Conservation (phyloP, 768 basidiomycete species). For the Xerocomellus amylosporus region DNA sequence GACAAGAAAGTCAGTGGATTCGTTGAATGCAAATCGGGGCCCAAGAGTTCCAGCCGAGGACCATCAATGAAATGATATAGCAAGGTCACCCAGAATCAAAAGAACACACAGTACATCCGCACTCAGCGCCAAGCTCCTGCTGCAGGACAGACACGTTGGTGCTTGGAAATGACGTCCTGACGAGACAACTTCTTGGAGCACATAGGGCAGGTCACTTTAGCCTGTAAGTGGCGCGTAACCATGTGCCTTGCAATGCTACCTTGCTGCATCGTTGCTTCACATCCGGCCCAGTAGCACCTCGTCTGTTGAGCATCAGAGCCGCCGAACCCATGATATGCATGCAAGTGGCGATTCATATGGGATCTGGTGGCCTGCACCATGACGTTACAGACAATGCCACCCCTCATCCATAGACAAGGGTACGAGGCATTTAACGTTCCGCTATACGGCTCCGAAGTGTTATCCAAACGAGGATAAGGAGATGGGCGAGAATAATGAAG, state of each 20-base stretch:
- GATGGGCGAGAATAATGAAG: background rate
- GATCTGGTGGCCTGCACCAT: conserved; percentile 24
- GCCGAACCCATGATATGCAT: conserved; percentile 20
- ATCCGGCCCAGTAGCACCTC: conserved; percentile 21
- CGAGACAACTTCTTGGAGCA: conserved; percentile 30
- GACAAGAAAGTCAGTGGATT: background rate
- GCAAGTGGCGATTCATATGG: conserved; percentile 27
- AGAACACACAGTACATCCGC: background rate
- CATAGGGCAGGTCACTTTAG: conserved; percentile 27
- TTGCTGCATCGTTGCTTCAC: conserved; percentile 24
- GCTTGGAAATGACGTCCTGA: conserved; percentile 27
- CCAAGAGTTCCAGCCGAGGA: background rate
- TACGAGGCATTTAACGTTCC: conserved; percentile 2
- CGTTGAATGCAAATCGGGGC: background rate
- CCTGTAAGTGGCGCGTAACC: conserved; percentile 28
- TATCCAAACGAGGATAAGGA: background rate
- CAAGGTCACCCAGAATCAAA: background rate
- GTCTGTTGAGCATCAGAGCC: conserved; percentile 22
- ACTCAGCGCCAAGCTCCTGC: conserved; percentile 14
- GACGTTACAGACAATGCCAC: conserved; percentile 9
- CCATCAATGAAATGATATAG: background rate
- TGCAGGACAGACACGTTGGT: conserved; percentile 25
- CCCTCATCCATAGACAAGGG: conserved; percentile 22
- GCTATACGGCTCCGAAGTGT: background rate
- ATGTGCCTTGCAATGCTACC: conserved; percentile 29